Percentiles rank a stretch among this genome's conserved stretches.
Conservation (phyloP, 306 rosid species). For the Inga laurina region DNA sequence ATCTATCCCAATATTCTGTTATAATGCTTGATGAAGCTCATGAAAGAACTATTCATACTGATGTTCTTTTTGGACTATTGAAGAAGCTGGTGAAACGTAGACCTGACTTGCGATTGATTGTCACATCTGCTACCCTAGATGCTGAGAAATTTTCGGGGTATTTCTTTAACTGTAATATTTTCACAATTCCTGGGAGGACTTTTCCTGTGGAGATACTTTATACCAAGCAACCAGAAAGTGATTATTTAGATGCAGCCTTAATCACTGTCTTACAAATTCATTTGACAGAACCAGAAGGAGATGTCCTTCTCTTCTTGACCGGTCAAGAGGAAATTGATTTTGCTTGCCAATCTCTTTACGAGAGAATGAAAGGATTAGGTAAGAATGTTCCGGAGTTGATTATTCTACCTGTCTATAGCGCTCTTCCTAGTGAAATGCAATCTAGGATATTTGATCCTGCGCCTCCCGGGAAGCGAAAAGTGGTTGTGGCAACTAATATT, state of each 20-base stretch:
- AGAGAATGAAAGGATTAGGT: conserved; percentile 82
- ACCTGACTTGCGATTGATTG: conserved; percentile 78
- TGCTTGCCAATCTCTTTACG: conserved; percentile 85
- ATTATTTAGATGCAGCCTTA: conserved; percentile 76
- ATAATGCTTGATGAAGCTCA: conserved; percentile 96
- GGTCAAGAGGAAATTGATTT: conserved; percentile 95
- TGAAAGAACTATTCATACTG: conserved; percentile 77
- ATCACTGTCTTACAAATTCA: conserved; percentile 84
- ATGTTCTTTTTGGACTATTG: conserved; percentile 85
- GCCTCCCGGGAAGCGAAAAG: conserved; percentile 89
- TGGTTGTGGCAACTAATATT: conserved; percentile 91
- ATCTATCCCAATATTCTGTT: conserved; percentile 77
- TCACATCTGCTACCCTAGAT: conserved; percentile 87
- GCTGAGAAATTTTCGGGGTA: conserved; percentile 90
- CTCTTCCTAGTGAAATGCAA: conserved; percentile 87
- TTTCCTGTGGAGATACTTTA: conserved; percentile 82
- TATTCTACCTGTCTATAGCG: conserved; percentile 83
- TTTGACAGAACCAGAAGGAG: conserved; percentile 91
- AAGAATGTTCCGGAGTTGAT: conserved; percentile 75
- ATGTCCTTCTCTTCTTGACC: conserved; percentile 85
- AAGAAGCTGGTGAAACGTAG: conserved; percentile 78
- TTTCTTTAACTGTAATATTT: conserved; percentile 75
- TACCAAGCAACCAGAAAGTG: conserved; percentile 85
- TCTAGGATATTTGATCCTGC: conserved; percentile 84
- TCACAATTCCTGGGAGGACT: conserved; percentile 86